Base-by-base conservation (phyloP, 805 yeast genomes). In the Pichia heedii region DNA sequence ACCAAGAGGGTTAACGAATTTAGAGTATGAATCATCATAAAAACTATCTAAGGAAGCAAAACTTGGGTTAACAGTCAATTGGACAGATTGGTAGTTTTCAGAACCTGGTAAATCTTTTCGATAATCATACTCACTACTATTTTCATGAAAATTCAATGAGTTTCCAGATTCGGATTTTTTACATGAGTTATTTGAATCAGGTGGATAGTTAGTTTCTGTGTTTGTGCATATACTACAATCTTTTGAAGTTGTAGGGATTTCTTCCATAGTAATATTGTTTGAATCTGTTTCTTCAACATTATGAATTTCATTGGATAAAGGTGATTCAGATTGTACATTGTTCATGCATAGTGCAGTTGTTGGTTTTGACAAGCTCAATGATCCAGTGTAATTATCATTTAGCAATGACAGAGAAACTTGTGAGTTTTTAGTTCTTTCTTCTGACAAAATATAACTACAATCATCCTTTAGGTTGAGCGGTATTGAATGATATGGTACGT, bases 41-140 rank as follows among this genome's bases (percentile, higher is more conserved):
- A 75, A 71, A 56, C 88, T 78, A 54, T 81, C 88, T 55, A 84
- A 63, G 0, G 89, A 82, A 1, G 90, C 90, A 67, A 81, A 82
- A 48, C 88, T 81, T 35, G 84, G 84, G 48, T 77, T 80, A 15
- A 80, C 50, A 2, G 48, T 36, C 19, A 43, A 24, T 11, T 49
- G 40, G 2, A 41, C 50, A 11, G 49, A 42, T 21, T 48, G 44
- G 4, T 35, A 22, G 3, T 26, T 21, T 10, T 48, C 53, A 10
- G 45, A 32, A n/a, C 41, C 26, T 18, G 42, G 39, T 12, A 54
- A 42, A 5, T 52, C 58, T 16, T 48, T 45, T 44, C 55, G 43
- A 40, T 40, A 57, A 35, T 56, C 62, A 40, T 42, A 57, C 3
- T 47, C 39, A 19, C 13, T 21, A 10, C 33, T 24, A 10, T 33